phyloP scores from a whole-genome alignment of 768 basidiomycete genomes.

The Amanita molliuscula region DNA sequence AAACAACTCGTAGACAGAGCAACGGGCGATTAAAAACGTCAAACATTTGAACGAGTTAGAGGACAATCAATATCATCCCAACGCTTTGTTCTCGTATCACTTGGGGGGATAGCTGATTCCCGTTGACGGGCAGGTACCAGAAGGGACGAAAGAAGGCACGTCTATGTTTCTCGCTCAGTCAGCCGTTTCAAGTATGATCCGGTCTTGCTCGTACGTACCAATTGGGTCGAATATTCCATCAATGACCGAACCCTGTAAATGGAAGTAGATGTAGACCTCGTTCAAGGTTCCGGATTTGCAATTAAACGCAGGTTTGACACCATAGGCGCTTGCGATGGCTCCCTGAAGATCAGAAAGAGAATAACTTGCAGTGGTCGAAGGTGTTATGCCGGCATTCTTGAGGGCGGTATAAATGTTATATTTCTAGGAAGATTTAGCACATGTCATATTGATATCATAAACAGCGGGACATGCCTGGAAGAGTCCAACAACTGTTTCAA shows the following conservation, averaged over 20 bases:
- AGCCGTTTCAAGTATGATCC: too few relatives aligned
- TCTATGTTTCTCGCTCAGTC: background rate
- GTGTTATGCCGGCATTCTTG: background rate
- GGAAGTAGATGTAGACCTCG: slow-evolving; percentile 1
- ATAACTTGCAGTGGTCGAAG: background rate
- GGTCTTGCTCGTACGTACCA: too few relatives aligned
- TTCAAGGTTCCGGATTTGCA: slow-evolving; percentile 1
- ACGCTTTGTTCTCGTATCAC: too few relatives aligned
- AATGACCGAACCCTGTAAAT: slow-evolving; percentile 3
- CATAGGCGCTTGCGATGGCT: slow-evolving; percentile 2
- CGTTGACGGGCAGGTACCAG: slow-evolving; percentile 3
- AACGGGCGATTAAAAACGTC: too few relatives aligned
- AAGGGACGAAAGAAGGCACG: background rate
- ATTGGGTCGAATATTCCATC: too few relatives aligned
- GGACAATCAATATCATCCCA: too few relatives aligned
- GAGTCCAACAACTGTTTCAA: slow-evolving; percentile 3
- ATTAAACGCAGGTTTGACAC: background rate
- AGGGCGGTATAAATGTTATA: background rate
- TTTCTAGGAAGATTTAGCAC: background rate
- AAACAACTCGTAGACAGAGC: too few relatives aligned
- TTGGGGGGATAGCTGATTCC: slow-evolving; percentile 3
- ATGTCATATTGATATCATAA: background rate
- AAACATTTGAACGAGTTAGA: too few relatives aligned
- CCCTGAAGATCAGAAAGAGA: background rate
- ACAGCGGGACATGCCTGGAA: background rate